Evolutionary conservation across 192 early-diverging fungal species (phyloP).

Genomic region (Coemansia sp.): DNA sequence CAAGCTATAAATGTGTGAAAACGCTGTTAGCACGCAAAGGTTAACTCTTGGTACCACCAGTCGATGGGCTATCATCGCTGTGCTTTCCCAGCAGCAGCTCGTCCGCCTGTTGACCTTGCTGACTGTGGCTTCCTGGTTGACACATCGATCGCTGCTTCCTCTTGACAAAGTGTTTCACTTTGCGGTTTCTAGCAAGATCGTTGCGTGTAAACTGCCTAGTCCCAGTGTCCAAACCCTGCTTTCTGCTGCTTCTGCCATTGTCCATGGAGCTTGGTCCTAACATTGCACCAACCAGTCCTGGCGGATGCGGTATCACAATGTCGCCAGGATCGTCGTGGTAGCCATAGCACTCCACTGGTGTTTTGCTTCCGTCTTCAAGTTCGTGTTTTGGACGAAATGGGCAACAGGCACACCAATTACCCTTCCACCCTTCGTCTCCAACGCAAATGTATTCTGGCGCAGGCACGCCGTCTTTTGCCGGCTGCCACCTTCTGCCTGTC

Average conservation of each 20-base stretch:
- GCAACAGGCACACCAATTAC: constrained; percentile 51
- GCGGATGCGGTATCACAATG: constrained; percentile 51
- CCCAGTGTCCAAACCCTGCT: background rate
- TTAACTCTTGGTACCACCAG: too few relatives aligned
- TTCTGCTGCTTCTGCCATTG: background rate
- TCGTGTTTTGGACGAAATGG: constrained; percentile 30
- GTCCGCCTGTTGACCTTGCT: background rate
- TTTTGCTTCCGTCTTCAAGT: background rate
- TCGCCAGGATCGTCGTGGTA: constrained; percentile 43
- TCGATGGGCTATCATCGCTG: background rate
- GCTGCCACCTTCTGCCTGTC: constrained; percentile 10
- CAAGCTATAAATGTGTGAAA: too few relatives aligned
- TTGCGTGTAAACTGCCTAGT: background rate
- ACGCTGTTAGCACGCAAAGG: too few relatives aligned
- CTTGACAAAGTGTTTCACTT: background rate
- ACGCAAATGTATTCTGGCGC: constrained; percentile 17
- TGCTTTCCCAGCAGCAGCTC: background rate
- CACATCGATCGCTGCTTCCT: background rate
- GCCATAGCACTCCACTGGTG: constrained; percentile 34
- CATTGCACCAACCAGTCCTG: constrained; percentile 26
- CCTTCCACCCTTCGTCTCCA: constrained; percentile 27
- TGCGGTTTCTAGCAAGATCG: background rate
- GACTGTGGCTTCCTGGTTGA: background rate
- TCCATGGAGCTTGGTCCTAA: constrained; percentile 7
- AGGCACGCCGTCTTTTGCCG: constrained; percentile 23